These are phyloP conservation scores for Galeopsis tetrahit DNA, from an alignment of 257 asterid species.

Conservation along the genomic window DNA sequence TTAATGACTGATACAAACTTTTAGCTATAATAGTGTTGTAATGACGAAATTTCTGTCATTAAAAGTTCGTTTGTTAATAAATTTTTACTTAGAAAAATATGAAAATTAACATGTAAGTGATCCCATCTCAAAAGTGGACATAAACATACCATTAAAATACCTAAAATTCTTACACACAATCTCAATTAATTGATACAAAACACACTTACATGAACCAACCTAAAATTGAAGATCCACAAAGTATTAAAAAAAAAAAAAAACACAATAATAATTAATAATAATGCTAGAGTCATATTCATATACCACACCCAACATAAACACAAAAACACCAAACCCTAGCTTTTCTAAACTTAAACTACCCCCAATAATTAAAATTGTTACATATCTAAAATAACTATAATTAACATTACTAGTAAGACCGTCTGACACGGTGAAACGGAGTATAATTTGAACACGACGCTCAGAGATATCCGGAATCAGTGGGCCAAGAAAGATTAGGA, in stretches of 20 bases:
- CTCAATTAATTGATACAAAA: conserved; percentile 30
- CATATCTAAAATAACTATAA: not conserved
- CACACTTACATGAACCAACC: conserved; percentile 30
- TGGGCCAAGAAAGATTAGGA: conserved; percentile 52
- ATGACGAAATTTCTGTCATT: no score
- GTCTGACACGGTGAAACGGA: no score
- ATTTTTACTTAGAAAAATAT: no score
- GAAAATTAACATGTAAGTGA: no score
- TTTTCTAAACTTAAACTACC: conserved; percentile 31
- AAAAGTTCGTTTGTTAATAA: no score
- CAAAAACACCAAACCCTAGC: conserved; percentile 42
- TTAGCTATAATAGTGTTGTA: no score
- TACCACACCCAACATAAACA: conserved; percentile 45
- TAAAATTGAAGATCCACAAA: conserved; percentile 19
- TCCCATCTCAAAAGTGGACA: not conserved
- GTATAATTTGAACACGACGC: no score
- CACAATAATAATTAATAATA: conserved; percentile 12
- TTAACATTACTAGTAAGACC: not conserved
- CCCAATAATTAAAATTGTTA: conserved; percentile 8
- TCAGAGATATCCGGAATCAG: conserved; percentile 61
- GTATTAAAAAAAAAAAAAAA: conserved; percentile 4
- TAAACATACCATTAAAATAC: not conserved
- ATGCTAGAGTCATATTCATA: conserved; percentile 44
- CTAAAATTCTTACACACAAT: conserved; percentile 41
- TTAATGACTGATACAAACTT: no score